phyloP scores from a whole-genome alignment of 192 early-diverging fungal species.

The Jimgerdemannia flammicorona region DNA sequence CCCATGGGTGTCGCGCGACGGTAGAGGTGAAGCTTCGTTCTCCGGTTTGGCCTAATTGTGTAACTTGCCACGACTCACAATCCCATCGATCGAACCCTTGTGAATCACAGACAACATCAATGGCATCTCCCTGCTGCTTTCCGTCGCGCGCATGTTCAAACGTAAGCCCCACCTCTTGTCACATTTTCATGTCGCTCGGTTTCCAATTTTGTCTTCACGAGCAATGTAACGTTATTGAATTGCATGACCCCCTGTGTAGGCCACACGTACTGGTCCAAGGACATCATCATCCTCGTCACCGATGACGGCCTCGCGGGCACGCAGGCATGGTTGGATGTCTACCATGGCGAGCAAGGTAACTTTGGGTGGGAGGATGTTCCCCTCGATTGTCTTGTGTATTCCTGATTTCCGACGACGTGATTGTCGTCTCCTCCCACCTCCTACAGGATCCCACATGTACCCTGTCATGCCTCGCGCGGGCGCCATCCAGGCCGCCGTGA shows the following conservation, averaged over 20 bases:
- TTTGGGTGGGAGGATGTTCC: not conserved
- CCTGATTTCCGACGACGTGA: not conserved
- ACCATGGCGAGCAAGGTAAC: conserved; percentile 65
- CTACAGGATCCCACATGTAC: conserved; percentile 19
- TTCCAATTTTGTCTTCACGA: conserved; percentile 5
- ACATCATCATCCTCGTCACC: conserved; percentile 84
- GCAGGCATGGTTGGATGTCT: conserved; percentile 84
- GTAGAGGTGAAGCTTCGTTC: conserved; percentile 18
- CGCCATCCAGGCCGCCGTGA: conserved; percentile 81
- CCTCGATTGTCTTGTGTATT: not conserved
- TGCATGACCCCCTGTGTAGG: conserved; percentile 16
- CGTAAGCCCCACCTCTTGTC: conserved; percentile 23
- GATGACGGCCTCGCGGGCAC: conserved; percentile 73
- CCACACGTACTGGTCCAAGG: conserved; percentile 87
- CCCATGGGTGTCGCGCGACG: conserved; percentile 67
- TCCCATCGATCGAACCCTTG: not conserved
- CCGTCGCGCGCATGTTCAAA: conserved; percentile 52
- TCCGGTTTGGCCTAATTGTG: too few species aligned
- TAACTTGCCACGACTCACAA: not conserved
- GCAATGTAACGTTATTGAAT: conserved; percentile 13
- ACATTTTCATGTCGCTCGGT: not conserved
- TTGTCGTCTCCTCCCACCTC: not conserved
- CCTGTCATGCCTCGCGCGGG: conserved; percentile 58
- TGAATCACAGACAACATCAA: conserved; percentile 38
- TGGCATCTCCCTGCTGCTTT: conserved; percentile 40